Conservation (phyloP, 768 basidiomycete genomes). For the Podaxis sp. region DNA sequence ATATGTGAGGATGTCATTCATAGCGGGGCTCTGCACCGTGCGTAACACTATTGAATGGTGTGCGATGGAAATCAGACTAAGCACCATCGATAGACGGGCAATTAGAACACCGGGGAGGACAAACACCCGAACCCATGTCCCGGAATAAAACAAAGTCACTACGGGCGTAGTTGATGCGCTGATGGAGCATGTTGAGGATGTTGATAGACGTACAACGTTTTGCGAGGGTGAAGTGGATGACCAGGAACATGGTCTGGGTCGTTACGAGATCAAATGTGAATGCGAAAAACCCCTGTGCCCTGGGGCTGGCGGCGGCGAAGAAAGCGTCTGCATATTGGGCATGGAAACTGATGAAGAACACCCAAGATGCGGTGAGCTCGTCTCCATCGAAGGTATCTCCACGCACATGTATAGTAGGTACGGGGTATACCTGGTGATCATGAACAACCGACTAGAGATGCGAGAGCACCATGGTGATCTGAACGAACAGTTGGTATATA, state of each 20-base stretch:
- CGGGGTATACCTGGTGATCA: constrained; percentile 1
- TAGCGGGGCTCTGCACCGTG: neutral
- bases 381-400: neutral
- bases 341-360: neutral
- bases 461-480: constrained; percentile 1
- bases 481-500: neutral
- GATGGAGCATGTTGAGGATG: neutral
- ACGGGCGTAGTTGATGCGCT: too few relatives aligned
- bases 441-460: neutral
- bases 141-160: constrained; percentile 1
- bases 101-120: constrained; percentile 4
- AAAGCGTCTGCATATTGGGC: neutral
- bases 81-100: neutral
- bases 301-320: neutral
- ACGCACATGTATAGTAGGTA: constrained; percentile 7
- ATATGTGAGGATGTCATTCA: neutral
- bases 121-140: neutral
- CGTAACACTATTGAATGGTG: neutral
- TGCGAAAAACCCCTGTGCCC: neutral
- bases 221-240: neutral
- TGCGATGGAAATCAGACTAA: neutral
- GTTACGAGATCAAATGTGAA: neutral
- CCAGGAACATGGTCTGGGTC: neutral
- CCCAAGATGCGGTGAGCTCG: too few relatives aligned
- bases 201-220: constrained; percentile 5